Base-by-base conservation (phyloP, 768 basidiomycete species). In the Auricularia auricula-judae region DNA sequence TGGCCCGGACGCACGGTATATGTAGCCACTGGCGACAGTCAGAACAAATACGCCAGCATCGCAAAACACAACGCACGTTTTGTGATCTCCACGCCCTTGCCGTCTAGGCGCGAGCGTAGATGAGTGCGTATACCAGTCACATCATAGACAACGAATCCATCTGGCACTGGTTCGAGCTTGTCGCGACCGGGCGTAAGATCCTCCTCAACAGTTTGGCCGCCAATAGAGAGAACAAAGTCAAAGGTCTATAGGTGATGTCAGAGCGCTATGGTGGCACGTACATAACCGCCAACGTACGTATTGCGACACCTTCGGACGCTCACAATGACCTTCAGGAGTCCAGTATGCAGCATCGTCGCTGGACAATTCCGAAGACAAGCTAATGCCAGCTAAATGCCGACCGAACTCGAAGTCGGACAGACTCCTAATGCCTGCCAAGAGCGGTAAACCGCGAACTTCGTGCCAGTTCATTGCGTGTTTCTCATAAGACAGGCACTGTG, bases 11-110 rank as follows among this genome's bases (percentile, higher is more conserved):
- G 81, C 51, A 95, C 87, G 43, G 84, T 77, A 70, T 92, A 86
- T 63, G 89, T 91, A 0, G 91, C 93, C 70, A 95, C 91, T 94
- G 65, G 11, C 44, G 62, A 35, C 54, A 29, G 42, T 58, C 36
- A 2, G 60, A 64, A 51, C 14, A 65, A 7, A 34, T 35, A 58
- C n/a, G 36, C 62, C 3, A 39, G 58, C 62, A 67, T 69, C 10
- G 23, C 29, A 14, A 65, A 11, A 23, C 64, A 12, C 43, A 43
- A 73, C 88, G 71, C 69, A 94, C 94, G 76, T 77, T 85, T 91
- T 39, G 88, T 82, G 63, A 98, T 81, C 69, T 96, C 91, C 69
- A 93, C 96, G 7, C 93, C 93, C 68, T 80, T 86, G 12, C 87
- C 87, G 69, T 95, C 93, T 63, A 93, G 72, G 34, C 92, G 81